Evolutionary conservation across 176 grass and related monocot genomes (phyloP).

Genomic region (Poa pratensis): DNA sequence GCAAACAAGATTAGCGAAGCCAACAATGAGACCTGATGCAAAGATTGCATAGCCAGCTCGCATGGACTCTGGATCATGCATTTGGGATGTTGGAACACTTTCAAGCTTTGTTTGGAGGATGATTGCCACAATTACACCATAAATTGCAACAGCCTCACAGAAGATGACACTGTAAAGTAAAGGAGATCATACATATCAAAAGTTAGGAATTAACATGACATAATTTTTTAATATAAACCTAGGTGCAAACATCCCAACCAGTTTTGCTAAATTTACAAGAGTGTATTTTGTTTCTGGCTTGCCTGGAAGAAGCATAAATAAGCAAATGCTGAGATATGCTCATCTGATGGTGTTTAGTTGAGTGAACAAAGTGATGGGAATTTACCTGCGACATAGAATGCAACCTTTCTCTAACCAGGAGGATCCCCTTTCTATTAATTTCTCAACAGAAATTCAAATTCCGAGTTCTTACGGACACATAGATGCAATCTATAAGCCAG

Average conservation of each 20-base stretch:
- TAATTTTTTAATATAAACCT: slow-evolving; percentile 25
- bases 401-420: background rate
- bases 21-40: slow-evolving; percentile 92
- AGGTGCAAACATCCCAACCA: slow-evolving; percentile 12
- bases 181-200: slow-evolving; percentile 29
- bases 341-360: slow-evolving; percentile 2
- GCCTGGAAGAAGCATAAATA: background rate
- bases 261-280: slow-evolving; percentile 6
- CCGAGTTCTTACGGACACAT: background rate
- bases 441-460: background rate
- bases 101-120: slow-evolving; percentile 99
- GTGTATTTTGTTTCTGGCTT: background rate
- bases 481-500: background rate
- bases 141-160: slow-evolving; percentile 98
- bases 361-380: background rate
- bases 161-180: slow-evolving; percentile 88
- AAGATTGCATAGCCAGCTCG: slow-evolving; percentile 97
- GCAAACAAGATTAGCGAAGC: slow-evolving; percentile 94
- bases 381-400: background rate
- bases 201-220: slow-evolving; percentile 5
- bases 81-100: slow-evolving; percentile 71
- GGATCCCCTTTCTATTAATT: background rate
- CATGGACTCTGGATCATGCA: slow-evolving; percentile 81
- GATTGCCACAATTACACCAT: slow-evolving; percentile 98
- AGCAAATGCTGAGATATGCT: slow-evolving; percentile 1